Base-by-base conservation (phyloP, 148 eudicot genomes). In the Pharnaceum exiguum region DNA sequence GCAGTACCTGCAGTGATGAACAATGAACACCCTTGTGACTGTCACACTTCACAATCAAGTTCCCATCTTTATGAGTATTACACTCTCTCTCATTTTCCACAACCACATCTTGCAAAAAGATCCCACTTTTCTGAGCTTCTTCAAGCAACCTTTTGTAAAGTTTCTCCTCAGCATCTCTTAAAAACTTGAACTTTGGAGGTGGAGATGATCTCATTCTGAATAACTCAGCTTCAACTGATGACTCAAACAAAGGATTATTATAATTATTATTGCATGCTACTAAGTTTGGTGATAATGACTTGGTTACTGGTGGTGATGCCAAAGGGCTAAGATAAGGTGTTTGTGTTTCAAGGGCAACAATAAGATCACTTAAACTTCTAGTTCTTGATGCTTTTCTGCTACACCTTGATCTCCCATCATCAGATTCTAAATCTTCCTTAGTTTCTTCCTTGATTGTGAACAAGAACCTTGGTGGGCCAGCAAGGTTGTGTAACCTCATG, bases 131-230 rank as follows among this genome's bases (percentile, higher is more conserved):
- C 60, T 82, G 93, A 45, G 82, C 78, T 54, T 87, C 93, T 31
- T 90, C 89, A 63, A 71, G 38, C 59, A 84, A 55, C 67, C 59
- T 87, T 45, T 72, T 82, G 38, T 80, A 74, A 52, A 90, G 51
- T 46, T 90, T 90, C 78, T 90, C 95, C 65, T 90, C 97, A 11
- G 95, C 97, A 68, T 90, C 97, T 63, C 89, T 87, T 71, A 90
- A 73, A 66, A 90, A 90, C 79, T 87, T 87, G 55, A 90, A 90
- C 55, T 77, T 82, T 9, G 97, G 97, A 10, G 97, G 97, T 3
- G 97, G 93, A 5, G 97, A 90, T 37, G 87, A 73, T 42, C 79
- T 75, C 51, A 84, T 32, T 55, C 67, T 68, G 44, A 54, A 60
- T 3, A 87, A 5, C 33, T 84, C 97, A 2, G 82, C 73, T 30